These are phyloP conservation scores for Tuber magnatum DNA, from an alignment of 495 filamentous ascomycete genomes.

Conservation along the genomic window DNA sequence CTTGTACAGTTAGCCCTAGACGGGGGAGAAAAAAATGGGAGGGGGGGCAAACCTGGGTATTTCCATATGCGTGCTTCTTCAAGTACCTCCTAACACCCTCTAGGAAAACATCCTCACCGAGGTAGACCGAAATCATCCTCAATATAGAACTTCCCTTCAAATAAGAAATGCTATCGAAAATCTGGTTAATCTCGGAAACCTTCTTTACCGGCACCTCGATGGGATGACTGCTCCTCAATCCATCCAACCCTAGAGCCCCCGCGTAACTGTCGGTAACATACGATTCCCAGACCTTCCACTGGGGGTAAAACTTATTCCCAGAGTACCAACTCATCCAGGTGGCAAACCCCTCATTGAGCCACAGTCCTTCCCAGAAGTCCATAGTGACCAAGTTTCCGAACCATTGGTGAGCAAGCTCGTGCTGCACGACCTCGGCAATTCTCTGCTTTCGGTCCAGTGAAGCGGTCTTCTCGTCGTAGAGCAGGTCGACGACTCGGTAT, in stretches of 20 bases:
- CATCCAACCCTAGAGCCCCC: slow-evolving; percentile 78
- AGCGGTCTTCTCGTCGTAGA: slow-evolving; percentile 85
- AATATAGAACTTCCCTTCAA: slow-evolving; percentile 93
- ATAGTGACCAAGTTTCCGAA: slow-evolving; percentile 98
- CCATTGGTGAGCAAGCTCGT: slow-evolving; percentile 98
- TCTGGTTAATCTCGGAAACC: slow-evolving; percentile 94
- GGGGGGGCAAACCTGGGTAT: slow-evolving; percentile 48
- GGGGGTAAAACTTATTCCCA: slow-evolving; percentile 81
- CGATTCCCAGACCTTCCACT: slow-evolving; percentile 98
- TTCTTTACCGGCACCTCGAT: slow-evolving; percentile 95
- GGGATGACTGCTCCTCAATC: slow-evolving; percentile 87
- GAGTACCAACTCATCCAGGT: slow-evolving; percentile 77
- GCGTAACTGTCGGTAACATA: slow-evolving; percentile 90
- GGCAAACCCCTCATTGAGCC: slow-evolving; percentile 97
- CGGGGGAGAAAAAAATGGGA: neutral
- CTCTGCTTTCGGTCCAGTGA: slow-evolving; percentile 89
- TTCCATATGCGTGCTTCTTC: slow-evolving; percentile 87
- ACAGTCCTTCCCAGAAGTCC: slow-evolving; percentile 98
- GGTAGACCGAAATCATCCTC: slow-evolving; percentile 92
- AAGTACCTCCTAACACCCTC: slow-evolving; percentile 88
- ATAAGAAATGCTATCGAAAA: slow-evolving; percentile 97
- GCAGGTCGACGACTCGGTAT: slow-evolving; percentile 83
- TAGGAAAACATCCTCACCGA: slow-evolving; percentile 88
- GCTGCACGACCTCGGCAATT: slow-evolving; percentile 89
- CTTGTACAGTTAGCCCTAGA: slow-evolving; percentile 39